Percentiles rank a stretch among this genome's conserved stretches.
phyloP scores from a whole-genome alignment of 2,329 filamentous ascomycete genomes.

The Helminthosporium solani region DNA sequence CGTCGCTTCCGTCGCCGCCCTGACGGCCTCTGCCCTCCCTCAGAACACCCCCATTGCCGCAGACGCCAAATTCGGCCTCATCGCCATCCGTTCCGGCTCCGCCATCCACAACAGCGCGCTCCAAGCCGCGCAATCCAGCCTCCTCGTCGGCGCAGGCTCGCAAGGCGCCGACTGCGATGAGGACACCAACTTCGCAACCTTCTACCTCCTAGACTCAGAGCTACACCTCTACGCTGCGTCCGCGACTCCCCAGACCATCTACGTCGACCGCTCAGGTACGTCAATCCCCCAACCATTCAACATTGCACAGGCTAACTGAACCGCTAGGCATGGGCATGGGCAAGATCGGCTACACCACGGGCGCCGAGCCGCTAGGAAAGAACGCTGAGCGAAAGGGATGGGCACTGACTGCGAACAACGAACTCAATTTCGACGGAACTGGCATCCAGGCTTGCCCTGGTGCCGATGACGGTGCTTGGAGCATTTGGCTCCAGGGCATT shows the following conservation, averaged over 20 bases:
- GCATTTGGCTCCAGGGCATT: constrained; percentile 25
- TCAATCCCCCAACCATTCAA: background rate
- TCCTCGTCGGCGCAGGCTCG: constrained; percentile 46
- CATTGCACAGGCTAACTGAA: constrained; percentile 25
- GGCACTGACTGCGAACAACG: constrained; percentile 44
- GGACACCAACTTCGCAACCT: constrained; percentile 49
- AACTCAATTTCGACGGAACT: constrained; percentile 51
- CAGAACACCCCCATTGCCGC: constrained; percentile 22
- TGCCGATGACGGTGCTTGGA: constrained; percentile 43
- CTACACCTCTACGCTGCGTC: constrained; percentile 51
- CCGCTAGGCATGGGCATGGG: constrained; percentile 46
- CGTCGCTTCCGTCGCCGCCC: constrained; percentile 33
- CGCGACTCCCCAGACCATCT: constrained; percentile 52
- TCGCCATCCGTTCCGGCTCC: constrained; percentile 54
- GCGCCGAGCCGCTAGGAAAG: constrained; percentile 40
- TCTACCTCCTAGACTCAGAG: constrained; percentile 50
- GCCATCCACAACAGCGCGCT: constrained; percentile 51
- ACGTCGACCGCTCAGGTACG: constrained; percentile 60
- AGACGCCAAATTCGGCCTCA: constrained; percentile 49
- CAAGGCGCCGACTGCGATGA: constrained; percentile 54
- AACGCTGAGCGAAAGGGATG: constrained; percentile 54
- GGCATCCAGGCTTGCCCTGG: constrained; percentile 57
- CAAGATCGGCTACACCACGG: constrained; percentile 54
- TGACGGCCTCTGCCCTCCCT: constrained; percentile 29
- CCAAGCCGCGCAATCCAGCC: constrained; percentile 47